phyloP scores from a whole-genome alignment of 306 rosid species.

The Pterocarpus santalinus region DNA sequence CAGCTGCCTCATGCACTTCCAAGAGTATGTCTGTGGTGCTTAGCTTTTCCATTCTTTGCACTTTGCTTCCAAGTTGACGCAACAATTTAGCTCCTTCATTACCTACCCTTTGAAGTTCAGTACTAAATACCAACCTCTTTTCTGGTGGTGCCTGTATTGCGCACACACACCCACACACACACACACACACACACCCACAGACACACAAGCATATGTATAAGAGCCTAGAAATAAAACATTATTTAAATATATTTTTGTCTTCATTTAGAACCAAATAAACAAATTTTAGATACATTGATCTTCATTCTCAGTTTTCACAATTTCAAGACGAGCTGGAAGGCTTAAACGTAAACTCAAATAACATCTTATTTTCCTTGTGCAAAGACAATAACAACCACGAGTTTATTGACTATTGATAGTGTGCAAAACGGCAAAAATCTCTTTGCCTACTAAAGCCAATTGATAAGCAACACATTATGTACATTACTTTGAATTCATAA shows the following conservation, averaged over 20 bases:
- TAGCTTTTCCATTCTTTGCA: constrained; percentile 72
- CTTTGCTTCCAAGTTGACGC: constrained; percentile 67
- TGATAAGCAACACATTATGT: too few relatives aligned
- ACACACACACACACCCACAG: too few relatives aligned
- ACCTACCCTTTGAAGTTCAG: constrained; percentile 70
- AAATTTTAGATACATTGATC: background rate
- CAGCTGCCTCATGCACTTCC: constrained; percentile 71
- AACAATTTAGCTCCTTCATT: constrained; percentile 69
- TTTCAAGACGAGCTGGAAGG: too few relatives aligned
- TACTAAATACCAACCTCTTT: constrained; percentile 61
- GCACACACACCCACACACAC: too few relatives aligned
- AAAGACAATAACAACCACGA: too few relatives aligned
- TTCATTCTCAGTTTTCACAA: background rate
- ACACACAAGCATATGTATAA: background rate
- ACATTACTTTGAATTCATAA: background rate
- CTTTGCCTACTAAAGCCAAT: too few relatives aligned
- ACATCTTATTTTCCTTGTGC: too few relatives aligned
- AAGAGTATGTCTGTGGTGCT: constrained; percentile 49
- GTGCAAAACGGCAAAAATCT: too few relatives aligned
- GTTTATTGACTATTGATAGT: too few relatives aligned
- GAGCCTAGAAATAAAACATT: background rate
- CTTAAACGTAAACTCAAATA: too few relatives aligned
- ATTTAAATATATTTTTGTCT: background rate
- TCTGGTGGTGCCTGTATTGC: constrained; percentile 66
- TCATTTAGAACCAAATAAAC: too few relatives aligned